These are phyloP conservation scores for Rosa rugosa DNA, from an alignment of 306 rosid species.

Conservation along the genomic window DNA sequence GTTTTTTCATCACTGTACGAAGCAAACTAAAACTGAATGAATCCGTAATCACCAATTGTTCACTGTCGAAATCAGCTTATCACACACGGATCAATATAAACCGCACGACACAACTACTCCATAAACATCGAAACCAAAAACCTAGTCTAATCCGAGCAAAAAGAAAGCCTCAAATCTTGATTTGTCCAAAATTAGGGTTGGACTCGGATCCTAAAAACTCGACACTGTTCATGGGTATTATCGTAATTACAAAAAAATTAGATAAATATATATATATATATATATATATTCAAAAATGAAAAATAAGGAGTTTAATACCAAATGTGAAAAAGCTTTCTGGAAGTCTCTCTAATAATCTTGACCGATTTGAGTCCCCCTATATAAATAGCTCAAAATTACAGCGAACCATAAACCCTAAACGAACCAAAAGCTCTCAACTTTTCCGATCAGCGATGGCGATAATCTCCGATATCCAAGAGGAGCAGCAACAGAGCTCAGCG, in stretches of 20 bases:
- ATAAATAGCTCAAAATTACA: not conserved
- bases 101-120: too few relatives aligned
- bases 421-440: not conserved
- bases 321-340: not conserved
- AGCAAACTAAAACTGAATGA: too few relatives aligned
- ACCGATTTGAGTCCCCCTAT: not conserved
- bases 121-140: not conserved
- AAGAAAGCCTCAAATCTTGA: not conserved
- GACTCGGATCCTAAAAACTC: not conserved
- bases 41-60: too few relatives aligned
- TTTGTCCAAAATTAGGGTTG: not conserved
- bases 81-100: too few relatives aligned
- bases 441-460: conserved; percentile 53
- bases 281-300: not conserved
- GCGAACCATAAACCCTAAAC: conserved; percentile 9
- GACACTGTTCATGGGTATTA: not conserved
- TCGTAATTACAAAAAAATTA: not conserved
- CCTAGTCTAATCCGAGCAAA: not conserved
- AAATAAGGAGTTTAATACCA: not conserved
- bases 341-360: not conserved
- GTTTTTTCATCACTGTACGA: too few relatives aligned
- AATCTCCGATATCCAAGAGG: conserved; percentile 63
- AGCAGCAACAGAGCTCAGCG: conserved; percentile 10
- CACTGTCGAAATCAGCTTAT: too few relatives aligned
- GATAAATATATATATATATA: too few relatives aligned